A percentile compares a stretch with the other conserved stretches of the same genome.
Conservation (phyloP, 495 filamentous ascomycete species). For the Aspergillus affinis region DNA sequence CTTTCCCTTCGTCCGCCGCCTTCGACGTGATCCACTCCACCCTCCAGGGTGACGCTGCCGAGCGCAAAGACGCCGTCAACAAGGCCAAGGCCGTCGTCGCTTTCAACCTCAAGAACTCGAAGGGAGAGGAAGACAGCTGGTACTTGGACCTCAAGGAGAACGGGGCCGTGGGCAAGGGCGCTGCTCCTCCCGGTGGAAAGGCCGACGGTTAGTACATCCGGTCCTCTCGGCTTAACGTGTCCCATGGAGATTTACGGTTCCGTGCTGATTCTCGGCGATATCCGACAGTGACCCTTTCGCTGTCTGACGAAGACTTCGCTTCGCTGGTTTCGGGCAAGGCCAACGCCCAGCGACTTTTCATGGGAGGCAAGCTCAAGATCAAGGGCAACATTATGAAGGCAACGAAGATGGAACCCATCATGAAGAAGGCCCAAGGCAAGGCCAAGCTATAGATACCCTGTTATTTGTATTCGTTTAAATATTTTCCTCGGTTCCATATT, state of each 20-base stretch:
- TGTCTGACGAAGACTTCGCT: slow-evolving; percentile 84
- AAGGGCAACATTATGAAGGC: slow-evolving; percentile 99
- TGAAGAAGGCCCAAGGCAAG: slow-evolving; percentile 85
- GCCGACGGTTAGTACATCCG: slow-evolving; percentile 66
- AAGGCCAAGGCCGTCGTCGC: slow-evolving; percentile 84
- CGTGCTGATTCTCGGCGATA: neutral
- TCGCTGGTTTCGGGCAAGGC: slow-evolving; percentile 83
- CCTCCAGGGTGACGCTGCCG: slow-evolving; percentile 65
- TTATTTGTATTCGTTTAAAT: slow-evolving; percentile 10
- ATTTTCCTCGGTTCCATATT: slow-evolving; percentile 11
- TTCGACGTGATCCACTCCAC: slow-evolving; percentile 85
- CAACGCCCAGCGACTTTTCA: slow-evolving; percentile 93
- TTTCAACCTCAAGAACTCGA: slow-evolving; percentile 87
- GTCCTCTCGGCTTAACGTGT: neutral
- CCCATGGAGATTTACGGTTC: neutral
- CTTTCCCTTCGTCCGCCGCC: slow-evolving; percentile 85
- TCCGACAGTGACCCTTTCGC: slow-evolving; percentile 71
- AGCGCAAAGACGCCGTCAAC: slow-evolving; percentile 84
- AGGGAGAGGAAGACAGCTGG: slow-evolving; percentile 79
- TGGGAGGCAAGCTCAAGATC: slow-evolving; percentile 95
- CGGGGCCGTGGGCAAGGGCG: slow-evolving; percentile 76
- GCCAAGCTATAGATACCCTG: slow-evolving; percentile 67
- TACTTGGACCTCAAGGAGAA: slow-evolving; percentile 93
- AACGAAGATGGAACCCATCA: slow-evolving; percentile 90
- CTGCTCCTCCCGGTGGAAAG: slow-evolving; percentile 66